These are phyloP conservation scores for Coleophoma eucalyptorum DNA, from an alignment of 2,329 filamentous ascomycete species.

Conservation along the genomic window DNA sequence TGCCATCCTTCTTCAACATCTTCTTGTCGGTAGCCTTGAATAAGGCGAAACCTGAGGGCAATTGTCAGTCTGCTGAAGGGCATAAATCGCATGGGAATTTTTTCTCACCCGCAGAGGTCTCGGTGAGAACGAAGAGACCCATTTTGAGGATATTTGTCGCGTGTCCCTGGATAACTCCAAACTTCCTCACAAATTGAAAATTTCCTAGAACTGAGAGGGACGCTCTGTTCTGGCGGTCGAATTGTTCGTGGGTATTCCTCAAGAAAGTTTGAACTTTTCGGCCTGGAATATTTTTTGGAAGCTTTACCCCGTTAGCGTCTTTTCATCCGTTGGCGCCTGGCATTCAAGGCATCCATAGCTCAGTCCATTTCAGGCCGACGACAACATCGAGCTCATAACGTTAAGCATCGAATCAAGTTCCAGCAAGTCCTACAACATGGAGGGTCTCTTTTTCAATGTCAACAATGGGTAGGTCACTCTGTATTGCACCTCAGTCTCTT, in stretches of 20 bases:
- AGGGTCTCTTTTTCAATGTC: constrained; percentile 91
- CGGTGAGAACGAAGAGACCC: constrained; percentile 89
- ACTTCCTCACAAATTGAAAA: background rate
- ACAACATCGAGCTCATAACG: background rate
- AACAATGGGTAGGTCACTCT: constrained; percentile 70
- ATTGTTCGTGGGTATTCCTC: background rate
- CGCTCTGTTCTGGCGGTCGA: background rate
- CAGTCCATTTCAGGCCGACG: background rate
- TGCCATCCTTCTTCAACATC: constrained; percentile 82
- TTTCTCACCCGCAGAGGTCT: constrained; percentile 77
- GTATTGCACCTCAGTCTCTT: background rate
- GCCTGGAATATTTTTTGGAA: too few relatives aligned
- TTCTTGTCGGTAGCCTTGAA: constrained; percentile 99
- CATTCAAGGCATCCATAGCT: background rate
- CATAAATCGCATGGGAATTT: background rate
- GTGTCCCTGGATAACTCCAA: background rate
- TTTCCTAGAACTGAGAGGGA: background rate
- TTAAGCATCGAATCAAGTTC: constrained; percentile 5
- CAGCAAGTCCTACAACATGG: constrained; percentile 53
- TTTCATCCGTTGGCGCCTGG: background rate
- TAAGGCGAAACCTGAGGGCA: constrained; percentile 75
- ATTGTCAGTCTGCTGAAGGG: too few relatives aligned
- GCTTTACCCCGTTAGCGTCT: too few relatives aligned
- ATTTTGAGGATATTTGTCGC: constrained; percentile 45
- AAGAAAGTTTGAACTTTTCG: background rate